Conservation (phyloP, 352 stramenopile species). For the Ophiocytium majus region DNA sequence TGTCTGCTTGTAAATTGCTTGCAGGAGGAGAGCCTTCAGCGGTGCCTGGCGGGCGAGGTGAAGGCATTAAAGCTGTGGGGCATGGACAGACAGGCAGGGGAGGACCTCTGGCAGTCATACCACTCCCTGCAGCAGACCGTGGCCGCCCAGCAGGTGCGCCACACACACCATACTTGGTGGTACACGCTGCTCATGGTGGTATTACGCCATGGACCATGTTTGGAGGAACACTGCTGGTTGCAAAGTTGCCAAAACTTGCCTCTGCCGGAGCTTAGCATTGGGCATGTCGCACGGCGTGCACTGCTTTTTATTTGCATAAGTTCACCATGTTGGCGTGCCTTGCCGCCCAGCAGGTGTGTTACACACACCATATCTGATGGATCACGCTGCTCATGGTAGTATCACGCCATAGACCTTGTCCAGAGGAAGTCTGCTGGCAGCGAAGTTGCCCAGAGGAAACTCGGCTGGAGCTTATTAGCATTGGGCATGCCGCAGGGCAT, state of each 20-base stretch:
- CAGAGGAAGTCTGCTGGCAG: too few species aligned
- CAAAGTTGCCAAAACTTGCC: too few species aligned
- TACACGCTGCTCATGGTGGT: too few species aligned
- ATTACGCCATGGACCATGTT: too few species aligned
- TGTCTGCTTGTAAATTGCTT: too few species aligned
- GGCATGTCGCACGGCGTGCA: neutral
- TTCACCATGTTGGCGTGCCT: too few species aligned
- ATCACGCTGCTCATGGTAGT: too few species aligned
- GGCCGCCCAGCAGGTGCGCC: neutral
- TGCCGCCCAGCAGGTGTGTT: neutral
- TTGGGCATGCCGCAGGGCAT: neutral
- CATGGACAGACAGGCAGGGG: neutral
- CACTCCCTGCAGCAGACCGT: neutral
- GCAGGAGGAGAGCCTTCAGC: neutral
- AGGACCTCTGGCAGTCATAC: neutral
- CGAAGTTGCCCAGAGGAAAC: too few species aligned
- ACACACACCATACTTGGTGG: neutral
- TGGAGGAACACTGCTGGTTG: too few species aligned
- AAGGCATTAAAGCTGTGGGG: neutral
- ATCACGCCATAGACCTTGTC: too few species aligned
- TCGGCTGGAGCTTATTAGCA: too few species aligned
- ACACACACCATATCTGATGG: neutral
- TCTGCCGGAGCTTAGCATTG: too few species aligned
- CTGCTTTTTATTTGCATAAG: neutral
- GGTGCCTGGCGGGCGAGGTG: neutral